phyloP scores from a whole-genome alignment of 2,329 filamentous ascomycete species.

The Xylariomycetidae sp. region DNA sequence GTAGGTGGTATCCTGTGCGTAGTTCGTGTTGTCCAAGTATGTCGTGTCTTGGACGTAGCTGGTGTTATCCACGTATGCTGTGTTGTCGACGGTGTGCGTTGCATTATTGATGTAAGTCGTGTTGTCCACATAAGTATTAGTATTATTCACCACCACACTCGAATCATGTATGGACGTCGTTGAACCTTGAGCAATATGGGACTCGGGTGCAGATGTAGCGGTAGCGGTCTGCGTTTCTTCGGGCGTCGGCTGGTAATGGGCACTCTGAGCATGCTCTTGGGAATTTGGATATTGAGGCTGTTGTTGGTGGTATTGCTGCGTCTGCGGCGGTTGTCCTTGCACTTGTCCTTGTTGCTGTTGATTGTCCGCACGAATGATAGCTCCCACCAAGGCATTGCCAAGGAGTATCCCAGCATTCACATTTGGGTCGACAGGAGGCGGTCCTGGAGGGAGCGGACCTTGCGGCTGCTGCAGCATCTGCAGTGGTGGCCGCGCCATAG shows the following conservation, averaged over 20 bases:
- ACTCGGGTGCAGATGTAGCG: conserved; percentile 3
- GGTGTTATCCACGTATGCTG: conserved; percentile 6
- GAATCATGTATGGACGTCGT: conserved; percentile 4
- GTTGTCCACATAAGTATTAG: conserved; percentile 6
- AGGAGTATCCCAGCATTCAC: conserved; percentile 1
- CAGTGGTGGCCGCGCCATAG: conserved; percentile 7
- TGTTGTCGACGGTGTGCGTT: too few species aligned
- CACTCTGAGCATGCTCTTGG: conserved; percentile 4
- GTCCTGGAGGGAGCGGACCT: conserved; percentile 7
- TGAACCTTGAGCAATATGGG: conserved; percentile 3
- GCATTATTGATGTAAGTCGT: conserved; percentile 7
- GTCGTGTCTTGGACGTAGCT: conserved; percentile 4
- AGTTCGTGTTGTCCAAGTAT: conserved; percentile 8
- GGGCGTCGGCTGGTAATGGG: too few species aligned
- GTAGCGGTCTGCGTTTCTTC: conserved; percentile 1
- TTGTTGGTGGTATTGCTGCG: conserved; percentile 1
- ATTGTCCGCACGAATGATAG: conserved; percentile 5
- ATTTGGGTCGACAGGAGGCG: conserved; percentile 6
- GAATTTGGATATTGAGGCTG: conserved; percentile 2
- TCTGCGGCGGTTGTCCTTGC: conserved; percentile 1
- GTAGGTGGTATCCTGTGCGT: conserved; percentile 1
- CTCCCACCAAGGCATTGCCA: conserved; percentile 4
- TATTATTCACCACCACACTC: conserved; percentile 5
- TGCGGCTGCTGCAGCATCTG: conserved; percentile 10
- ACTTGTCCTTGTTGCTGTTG: conserved; percentile 5